phyloP scores from a whole-genome alignment of 2,329 filamentous ascomycete genomes.

The Cladosporium cucumerinum region DNA sequence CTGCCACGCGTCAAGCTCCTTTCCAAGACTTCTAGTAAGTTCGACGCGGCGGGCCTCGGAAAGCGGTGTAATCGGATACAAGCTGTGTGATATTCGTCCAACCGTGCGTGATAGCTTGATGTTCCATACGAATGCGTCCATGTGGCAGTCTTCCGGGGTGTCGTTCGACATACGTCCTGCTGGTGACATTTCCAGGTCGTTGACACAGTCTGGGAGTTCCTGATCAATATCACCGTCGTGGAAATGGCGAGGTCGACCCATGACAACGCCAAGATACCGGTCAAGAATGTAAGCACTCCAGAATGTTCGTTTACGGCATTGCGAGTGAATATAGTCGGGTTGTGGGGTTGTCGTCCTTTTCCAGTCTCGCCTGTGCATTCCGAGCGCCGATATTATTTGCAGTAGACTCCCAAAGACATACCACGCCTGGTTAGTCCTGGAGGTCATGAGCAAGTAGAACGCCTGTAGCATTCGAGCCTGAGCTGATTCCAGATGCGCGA shows the following conservation, averaged over 20 bases:
- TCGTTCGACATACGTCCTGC: constrained; percentile 29
- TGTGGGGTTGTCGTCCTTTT: constrained; percentile 9
- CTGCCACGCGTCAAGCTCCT: constrained; percentile 37
- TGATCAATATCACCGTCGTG: constrained; percentile 65
- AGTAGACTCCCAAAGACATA: constrained; percentile 31
- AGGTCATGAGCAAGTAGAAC: constrained; percentile 21
- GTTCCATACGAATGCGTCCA: constrained; percentile 48
- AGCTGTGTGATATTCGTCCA: constrained; percentile 31
- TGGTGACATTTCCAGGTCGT: constrained; percentile 56
- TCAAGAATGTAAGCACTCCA: constrained; percentile 63
- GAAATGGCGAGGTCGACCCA: constrained; percentile 58
- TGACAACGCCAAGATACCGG: constrained; percentile 61
- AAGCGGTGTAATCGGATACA: constrained; percentile 35
- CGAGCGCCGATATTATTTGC: constrained; percentile 21
- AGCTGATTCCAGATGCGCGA: constrained; percentile 17
- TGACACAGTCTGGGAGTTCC: constrained; percentile 52
- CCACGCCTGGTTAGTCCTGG: constrained; percentile 33
- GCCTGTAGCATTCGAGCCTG: constrained; percentile 22
- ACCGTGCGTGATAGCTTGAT: constrained; percentile 39
- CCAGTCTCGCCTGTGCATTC: constrained; percentile 19
- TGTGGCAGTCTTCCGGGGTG: constrained; percentile 38
- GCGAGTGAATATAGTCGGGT: constrained; percentile 46
- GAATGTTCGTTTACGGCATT: constrained; percentile 58
- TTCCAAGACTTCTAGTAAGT: constrained; percentile 39
- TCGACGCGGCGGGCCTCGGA: constrained; percentile 37